Percentiles rank a stretch among this genome's conserved stretches.
phyloP scores from a whole-genome alignment of 768 basidiomycete species.

The Leccinum arenicola region DNA sequence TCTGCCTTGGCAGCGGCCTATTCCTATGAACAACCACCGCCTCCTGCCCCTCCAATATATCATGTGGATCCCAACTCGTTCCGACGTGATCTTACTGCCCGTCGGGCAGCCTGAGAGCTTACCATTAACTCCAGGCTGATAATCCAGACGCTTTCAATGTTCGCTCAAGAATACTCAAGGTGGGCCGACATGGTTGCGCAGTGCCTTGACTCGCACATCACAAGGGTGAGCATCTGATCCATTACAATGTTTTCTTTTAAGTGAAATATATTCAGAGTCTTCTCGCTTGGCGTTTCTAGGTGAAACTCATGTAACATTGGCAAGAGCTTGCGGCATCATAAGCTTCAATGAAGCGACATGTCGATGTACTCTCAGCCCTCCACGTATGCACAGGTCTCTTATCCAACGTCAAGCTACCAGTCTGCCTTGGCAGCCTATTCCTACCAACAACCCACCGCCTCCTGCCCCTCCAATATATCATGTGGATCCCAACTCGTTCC shows the following conservation, averaged over 20 bases:
- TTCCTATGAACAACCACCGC: slow-evolving; percentile 48
- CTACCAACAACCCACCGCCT: slow-evolving; percentile 46
- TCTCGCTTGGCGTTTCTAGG: slow-evolving; percentile 31
- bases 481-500: slow-evolving; percentile 69
- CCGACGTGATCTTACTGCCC: slow-evolving; percentile 71
- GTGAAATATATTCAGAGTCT: slow-evolving; percentile 43
- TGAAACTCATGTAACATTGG: slow-evolving; percentile 33
- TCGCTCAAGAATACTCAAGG: slow-evolving; percentile 82
- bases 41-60: slow-evolving; percentile 40
- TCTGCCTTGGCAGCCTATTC: slow-evolving; percentile 43
- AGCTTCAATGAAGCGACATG: slow-evolving; percentile 44
- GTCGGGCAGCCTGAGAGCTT: slow-evolving; percentile 77
- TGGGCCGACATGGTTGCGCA: slow-evolving; percentile 79
- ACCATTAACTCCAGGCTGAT: slow-evolving; percentile 94
- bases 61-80: slow-evolving; percentile 67
- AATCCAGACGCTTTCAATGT: slow-evolving; percentile 89
- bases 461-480: slow-evolving; percentile 42
- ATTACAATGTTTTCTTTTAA: slow-evolving; percentile 38
- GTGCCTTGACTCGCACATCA: slow-evolving; percentile 81
- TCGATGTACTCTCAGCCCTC: slow-evolving; percentile 63
- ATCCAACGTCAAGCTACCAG: slow-evolving; percentile 44
- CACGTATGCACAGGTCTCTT: slow-evolving; percentile 10
- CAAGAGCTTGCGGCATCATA: slow-evolving; percentile 32
- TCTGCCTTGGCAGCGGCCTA: slow-evolving; percentile 41
- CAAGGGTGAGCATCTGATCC: slow-evolving; percentile 68